These are phyloP conservation scores for Phytophthora pini DNA, from an alignment of 352 stramenopile species.

Conservation along the genomic window DNA sequence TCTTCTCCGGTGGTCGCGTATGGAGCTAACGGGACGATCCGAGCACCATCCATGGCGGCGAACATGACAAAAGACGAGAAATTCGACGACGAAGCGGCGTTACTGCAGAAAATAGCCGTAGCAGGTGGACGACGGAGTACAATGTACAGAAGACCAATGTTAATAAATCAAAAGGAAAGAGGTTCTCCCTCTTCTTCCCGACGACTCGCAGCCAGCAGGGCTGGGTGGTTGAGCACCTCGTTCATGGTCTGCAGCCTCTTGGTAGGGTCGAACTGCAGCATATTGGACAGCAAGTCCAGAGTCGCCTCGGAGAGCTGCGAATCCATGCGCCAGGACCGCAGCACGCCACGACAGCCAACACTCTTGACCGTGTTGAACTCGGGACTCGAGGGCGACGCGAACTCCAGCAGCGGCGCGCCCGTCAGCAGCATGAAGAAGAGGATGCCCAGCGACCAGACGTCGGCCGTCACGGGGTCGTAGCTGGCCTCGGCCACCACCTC, in stretches of 20 bases:
- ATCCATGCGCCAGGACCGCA: slow-evolving; percentile 45
- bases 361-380: slow-evolving; percentile 39
- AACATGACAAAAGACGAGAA: too few species aligned
- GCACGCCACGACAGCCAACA: slow-evolving; percentile 38
- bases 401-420: slow-evolving; percentile 47
- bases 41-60: too few species aligned
- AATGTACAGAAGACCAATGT: too few species aligned
- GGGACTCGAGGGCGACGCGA: slow-evolving; percentile 33
- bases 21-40: too few species aligned
- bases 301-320: slow-evolving; percentile 18
- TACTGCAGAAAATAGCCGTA: too few species aligned
- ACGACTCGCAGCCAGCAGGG: slow-evolving; percentile 11
- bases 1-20: too few species aligned
- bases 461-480: slow-evolving; percentile 43
- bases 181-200: background rate
- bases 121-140: too few species aligned
- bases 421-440: slow-evolving; percentile 71
- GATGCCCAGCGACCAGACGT: slow-evolving; percentile 68
- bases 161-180: background rate
- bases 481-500: slow-evolving; percentile 37
- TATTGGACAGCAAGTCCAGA: slow-evolving; percentile 37
- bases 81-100: too few species aligned
- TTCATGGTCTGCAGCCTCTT: slow-evolving; percentile 38
- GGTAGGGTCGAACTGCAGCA: slow-evolving; percentile 45
- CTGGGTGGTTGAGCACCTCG: slow-evolving; percentile 33